These are phyloP conservation scores for Moesziomyces globuligerus DNA, from an alignment of 1,284 basidiomycete species.

Conservation along the genomic window DNA sequence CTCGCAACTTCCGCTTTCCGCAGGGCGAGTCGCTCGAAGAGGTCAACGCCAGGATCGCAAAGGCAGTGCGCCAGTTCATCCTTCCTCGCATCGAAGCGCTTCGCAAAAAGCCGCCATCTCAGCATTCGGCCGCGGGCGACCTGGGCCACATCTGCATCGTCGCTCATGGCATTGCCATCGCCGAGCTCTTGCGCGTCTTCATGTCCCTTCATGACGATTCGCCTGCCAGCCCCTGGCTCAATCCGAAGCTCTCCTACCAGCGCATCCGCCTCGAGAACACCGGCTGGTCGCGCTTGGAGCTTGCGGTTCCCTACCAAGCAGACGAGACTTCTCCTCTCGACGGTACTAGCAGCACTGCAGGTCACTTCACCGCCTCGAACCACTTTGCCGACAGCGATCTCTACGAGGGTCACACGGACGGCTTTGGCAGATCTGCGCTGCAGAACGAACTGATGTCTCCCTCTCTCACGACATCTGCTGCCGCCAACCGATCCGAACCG, in stretches of 20 bases:
- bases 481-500: constrained; percentile 5
- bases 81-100: constrained; percentile 72
- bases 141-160: constrained; percentile 76
- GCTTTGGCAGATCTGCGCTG: background rate
- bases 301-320: constrained; percentile 57
- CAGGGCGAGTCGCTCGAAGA: constrained; percentile 80
- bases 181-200: constrained; percentile 69
- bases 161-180: constrained; percentile 82
- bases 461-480: background rate
- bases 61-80: constrained; percentile 74
- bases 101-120: constrained; percentile 26
- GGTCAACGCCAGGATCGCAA: constrained; percentile 74
- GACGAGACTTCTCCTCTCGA: constrained; percentile 1
- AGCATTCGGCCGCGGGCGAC: constrained; percentile 6
- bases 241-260: constrained; percentile 66
- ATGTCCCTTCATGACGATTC: constrained; percentile 51
- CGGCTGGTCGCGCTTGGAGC: constrained; percentile 69
- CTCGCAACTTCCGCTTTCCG: constrained; percentile 74
- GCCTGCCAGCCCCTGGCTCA: constrained; percentile 53
- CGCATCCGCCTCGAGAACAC: constrained; percentile 70
- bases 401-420: constrained; percentile 18
- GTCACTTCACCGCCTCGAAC: constrained; percentile 2
- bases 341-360: background rate
- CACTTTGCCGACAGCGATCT: constrained; percentile 39
- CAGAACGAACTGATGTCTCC: background rate